Evolutionary conservation across 306 rosid genomes (phyloP), one percentile per base, ranked within the genome.

Genomic region (Fagus crenata): DNA sequence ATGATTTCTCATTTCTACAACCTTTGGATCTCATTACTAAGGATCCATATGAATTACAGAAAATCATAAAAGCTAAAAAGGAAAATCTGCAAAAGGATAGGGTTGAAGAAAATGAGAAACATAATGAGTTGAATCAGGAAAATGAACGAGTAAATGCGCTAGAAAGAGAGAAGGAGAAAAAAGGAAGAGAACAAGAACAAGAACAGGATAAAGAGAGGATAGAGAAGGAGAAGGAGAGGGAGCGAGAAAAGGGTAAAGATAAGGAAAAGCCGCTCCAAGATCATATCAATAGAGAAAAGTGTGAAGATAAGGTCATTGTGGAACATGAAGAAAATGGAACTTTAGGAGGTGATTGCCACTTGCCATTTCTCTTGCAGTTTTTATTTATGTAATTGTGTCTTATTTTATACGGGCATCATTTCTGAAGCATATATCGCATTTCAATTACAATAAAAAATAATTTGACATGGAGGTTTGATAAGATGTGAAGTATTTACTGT

Each of bases 21-120:
- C 94, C 94, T 35, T 71, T 90, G 73, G 94, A 90, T 80, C 91
- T 90, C 31, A 88, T 90, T 72, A 86, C 94, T 2, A 90, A 90
- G 77, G 92, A 86, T 43, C 84, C 84, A 5, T 56, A 77, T 65
- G 90, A 88, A 72, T 80, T 90, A 40, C 86, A 83, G 69, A 79
- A 80, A 72, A 82, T 90, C 13, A 81, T 88, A 13, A 86, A 79
- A 67, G 85, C 84, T 58, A 86, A 85, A 71, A 90, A 83, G 85
- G 87, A 86, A 67, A 82, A 77, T 71, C 76, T 83, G 53, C 82
- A 75, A n/a, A 85, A 83, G 54, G 77, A 83, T 42, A 85, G 77
- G 75, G 6, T 9, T 64, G 87, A 86, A 78, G 67, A 84, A 33
- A 85, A 81, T 69, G 82, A 53, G 69, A 74, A 49, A 60, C 75